Evolutionary conservation across 495 filamentous ascomycete genomes (phyloP).

Genomic region (Penicillium subrubescens): DNA sequence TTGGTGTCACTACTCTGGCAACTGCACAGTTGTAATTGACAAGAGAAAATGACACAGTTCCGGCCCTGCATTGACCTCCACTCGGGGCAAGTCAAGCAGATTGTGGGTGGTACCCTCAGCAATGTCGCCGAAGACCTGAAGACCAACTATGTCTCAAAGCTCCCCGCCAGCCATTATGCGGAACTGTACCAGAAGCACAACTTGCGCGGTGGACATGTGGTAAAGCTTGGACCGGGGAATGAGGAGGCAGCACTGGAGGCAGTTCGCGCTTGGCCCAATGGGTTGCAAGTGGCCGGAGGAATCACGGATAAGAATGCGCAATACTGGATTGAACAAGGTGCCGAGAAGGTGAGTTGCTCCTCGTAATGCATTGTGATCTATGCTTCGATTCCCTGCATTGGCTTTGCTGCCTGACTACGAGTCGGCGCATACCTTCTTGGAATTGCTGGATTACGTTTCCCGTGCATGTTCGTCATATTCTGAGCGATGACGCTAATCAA

Average conservation of each 20-base stretch:
- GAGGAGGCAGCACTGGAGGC: constrained; percentile 77
- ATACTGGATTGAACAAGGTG: constrained; percentile 84
- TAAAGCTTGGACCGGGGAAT: constrained; percentile 92
- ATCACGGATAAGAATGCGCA: constrained; percentile 82
- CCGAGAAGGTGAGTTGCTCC: constrained; percentile 74
- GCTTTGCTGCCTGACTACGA: not conserved
- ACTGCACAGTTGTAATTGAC: constrained; percentile 5
- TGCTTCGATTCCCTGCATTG: not conserved
- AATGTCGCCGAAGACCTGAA: constrained; percentile 64
- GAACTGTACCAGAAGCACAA: constrained; percentile 72
- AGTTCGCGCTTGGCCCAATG: constrained; percentile 71
- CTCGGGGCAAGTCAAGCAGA: constrained; percentile 94
- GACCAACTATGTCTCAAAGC: constrained; percentile 87
- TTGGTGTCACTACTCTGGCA: not conserved
- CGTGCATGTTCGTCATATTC: constrained; percentile 9
- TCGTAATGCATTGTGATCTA: not conserved
- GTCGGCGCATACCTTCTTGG: not conserved
- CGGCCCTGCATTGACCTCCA: constrained; percentile 97
- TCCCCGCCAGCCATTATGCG: constrained; percentile 79
- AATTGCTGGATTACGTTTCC: not conserved
- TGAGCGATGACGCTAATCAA: constrained; percentile 19
- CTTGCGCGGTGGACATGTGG: constrained; percentile 84
- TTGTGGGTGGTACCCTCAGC: constrained; percentile 90
- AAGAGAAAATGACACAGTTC: constrained; percentile 79
- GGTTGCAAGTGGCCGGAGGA: constrained; percentile 87